Percentiles rank a stretch among this genome's conserved stretches.
These are phyloP conservation scores for Trichoderma polysporum DNA, from an alignment of 2,329 filamentous ascomycete genomes.

Conservation along the genomic window DNA sequence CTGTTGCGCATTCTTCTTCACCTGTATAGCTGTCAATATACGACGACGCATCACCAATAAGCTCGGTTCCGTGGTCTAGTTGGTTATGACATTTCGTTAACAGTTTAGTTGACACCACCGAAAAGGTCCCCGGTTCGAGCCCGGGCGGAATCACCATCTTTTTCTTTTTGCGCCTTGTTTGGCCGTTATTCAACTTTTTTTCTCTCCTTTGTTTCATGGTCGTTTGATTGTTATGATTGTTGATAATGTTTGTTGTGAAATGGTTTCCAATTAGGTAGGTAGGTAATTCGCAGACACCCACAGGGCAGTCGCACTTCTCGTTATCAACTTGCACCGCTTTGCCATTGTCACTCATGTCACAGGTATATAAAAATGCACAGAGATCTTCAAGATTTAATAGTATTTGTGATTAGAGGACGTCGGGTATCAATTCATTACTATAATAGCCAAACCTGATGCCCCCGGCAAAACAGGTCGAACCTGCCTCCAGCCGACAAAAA, in stretches of 20 bases:
- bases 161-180: not conserved
- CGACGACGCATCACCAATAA: not conserved
- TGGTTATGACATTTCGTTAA: conserved; percentile 23
- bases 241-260: not conserved
- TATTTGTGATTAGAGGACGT: conserved; percentile 18
- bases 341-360: not conserved
- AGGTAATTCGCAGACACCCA: not conserved
- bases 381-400: not conserved
- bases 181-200: not conserved
- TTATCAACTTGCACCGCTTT: not conserved
- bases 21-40: not conserved
- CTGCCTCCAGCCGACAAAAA: conserved; percentile 16
- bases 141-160: conserved; percentile 21
- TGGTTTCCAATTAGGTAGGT: not conserved
- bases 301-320: no score
- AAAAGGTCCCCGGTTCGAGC: conserved; percentile 23
- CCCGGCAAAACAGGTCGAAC: conserved; percentile 6
- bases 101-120: conserved; percentile 21
- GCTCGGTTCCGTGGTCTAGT: conserved; percentile 21
- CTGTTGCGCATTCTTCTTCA: no score
- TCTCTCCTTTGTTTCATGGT: not conserved
- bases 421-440: conserved; percentile 23
- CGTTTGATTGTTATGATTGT: not conserved
- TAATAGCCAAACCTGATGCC: conserved; percentile 21
- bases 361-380: not conserved